These are phyloP conservation scores for Ascochyta clinopodiicola DNA, from an alignment of 2,329 filamentous ascomycete species.

Conservation along the genomic window DNA sequence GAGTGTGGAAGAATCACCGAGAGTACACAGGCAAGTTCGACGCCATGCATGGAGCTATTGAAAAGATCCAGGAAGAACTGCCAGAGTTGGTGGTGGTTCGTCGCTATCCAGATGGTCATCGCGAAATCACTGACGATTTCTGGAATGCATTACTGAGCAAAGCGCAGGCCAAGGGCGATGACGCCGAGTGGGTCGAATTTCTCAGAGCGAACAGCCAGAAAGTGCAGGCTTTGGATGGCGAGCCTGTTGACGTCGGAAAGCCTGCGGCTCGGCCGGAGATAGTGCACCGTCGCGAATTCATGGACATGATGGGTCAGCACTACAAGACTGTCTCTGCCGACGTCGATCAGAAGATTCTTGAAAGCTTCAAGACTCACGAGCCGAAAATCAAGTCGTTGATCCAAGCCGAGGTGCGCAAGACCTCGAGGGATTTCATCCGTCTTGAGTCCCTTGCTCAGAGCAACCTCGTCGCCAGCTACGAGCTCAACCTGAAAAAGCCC, in stretches of 20 bases:
- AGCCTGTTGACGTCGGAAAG: conserved; percentile 6
- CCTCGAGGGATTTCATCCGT: conserved; percentile 40
- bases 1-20: conserved; percentile 23
- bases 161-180: conserved; percentile 55
- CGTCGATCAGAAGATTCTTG: conserved; percentile 35
- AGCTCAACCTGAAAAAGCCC: conserved; percentile 53
- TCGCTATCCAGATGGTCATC: conserved; percentile 59
- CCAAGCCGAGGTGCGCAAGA: conserved; percentile 36
- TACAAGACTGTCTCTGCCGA: conserved; percentile 28
- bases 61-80: conserved; percentile 46
- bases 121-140: conserved; percentile 65
- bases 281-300: conserved; percentile 59
- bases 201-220: conserved; percentile 58
- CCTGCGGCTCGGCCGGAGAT: conserved; percentile 19
- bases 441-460: conserved; percentile 40
- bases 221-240: conserved; percentile 36
- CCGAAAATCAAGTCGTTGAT: conserved; percentile 26
- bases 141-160: conserved; percentile 68
- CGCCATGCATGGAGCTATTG: conserved; percentile 20
- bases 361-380: conserved; percentile 25
- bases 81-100: conserved; percentile 65
- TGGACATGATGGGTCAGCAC: conserved; percentile 42
- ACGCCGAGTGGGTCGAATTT: conserved; percentile 61
- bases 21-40: conserved; percentile 20
- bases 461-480: conserved; percentile 41